phyloP scores from a whole-genome alignment of 148 eudicot genomes.

The Oxyria digyna region DNA sequence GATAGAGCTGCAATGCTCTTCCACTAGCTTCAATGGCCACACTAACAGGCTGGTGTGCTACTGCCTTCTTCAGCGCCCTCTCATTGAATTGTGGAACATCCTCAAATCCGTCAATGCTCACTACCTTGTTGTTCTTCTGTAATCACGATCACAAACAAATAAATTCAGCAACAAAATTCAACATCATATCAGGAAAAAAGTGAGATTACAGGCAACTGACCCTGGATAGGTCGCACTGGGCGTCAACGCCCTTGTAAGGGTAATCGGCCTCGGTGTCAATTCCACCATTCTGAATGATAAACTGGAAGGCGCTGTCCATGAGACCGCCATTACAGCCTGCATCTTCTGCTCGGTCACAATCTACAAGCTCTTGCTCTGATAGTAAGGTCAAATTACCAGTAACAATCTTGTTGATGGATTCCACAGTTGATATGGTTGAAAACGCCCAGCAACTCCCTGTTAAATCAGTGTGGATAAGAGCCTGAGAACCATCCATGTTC shows the following conservation, averaged over 20 bases:
- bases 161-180: not conserved
- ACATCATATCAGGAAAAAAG: not conserved
- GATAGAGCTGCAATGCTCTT: constrained; percentile 53
- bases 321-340: constrained; percentile 26
- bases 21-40: constrained; percentile 92
- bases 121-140: constrained; percentile 75
- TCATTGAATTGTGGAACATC: constrained; percentile 70
- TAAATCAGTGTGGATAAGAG: not conserved
- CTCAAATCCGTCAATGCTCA: constrained; percentile 75
- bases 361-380: constrained; percentile 38
- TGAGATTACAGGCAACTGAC: not conserved
- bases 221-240: constrained; percentile 6
- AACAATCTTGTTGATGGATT: constrained; percentile 21
- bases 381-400: constrained; percentile 23
- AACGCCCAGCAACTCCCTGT: constrained; percentile 32
- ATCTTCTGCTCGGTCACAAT: constrained; percentile 15
- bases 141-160: not conserved
- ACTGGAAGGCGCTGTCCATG: constrained; percentile 20
- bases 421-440: constrained; percentile 32
- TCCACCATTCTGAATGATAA: constrained; percentile 25
- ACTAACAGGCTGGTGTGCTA: constrained; percentile 87
- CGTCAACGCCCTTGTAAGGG: constrained; percentile 8
- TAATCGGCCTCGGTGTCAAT: constrained; percentile 24
- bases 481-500: not conserved
- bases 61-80: constrained; percentile 71